A percentile compares a stretch with the other conserved stretches of the same genome.
These are phyloP conservation scores for Ceratonia siliqua DNA, from an alignment of 306 rosid species.

Conservation along the genomic window DNA sequence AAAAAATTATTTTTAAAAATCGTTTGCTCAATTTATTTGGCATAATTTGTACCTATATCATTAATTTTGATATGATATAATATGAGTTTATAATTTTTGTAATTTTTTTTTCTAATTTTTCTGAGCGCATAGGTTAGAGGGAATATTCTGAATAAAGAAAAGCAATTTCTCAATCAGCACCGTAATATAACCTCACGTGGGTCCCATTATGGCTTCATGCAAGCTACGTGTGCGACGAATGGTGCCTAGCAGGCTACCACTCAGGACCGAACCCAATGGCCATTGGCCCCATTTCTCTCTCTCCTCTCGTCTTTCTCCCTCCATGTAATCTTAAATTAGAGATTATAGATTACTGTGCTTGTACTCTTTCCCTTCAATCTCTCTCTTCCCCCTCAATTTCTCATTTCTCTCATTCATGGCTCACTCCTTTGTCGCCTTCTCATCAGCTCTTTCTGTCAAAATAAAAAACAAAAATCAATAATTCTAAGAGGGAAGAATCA, in stretches of 20 bases:
- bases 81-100: too few relatives aligned
- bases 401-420: background rate
- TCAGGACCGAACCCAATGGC: background rate
- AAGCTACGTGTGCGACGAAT: constrained; percentile 31
- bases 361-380: constrained; percentile 17
- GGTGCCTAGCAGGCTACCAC: constrained; percentile 8
- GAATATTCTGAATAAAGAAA: constrained; percentile 21
- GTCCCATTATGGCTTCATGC: constrained; percentile 31
- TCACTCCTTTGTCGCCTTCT: constrained; percentile 30
- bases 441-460: background rate
- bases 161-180: background rate
- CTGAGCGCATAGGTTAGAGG: background rate
- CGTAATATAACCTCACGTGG: background rate
- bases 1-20: too few relatives aligned
- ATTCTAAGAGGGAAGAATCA: too few relatives aligned
- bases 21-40: too few relatives aligned
- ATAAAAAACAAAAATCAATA: background rate
- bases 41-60: too few relatives aligned
- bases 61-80: too few relatives aligned
- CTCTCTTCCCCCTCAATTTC: constrained; percentile 4
- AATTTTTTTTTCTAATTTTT: background rate
- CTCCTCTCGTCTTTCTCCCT: background rate
- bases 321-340: constrained; percentile 24
- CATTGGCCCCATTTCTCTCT: background rate
- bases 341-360: constrained; percentile 21